Evolutionary conservation across 2,329 filamentous ascomycete species (phyloP).

Genomic region (Penicillium sp.): DNA sequence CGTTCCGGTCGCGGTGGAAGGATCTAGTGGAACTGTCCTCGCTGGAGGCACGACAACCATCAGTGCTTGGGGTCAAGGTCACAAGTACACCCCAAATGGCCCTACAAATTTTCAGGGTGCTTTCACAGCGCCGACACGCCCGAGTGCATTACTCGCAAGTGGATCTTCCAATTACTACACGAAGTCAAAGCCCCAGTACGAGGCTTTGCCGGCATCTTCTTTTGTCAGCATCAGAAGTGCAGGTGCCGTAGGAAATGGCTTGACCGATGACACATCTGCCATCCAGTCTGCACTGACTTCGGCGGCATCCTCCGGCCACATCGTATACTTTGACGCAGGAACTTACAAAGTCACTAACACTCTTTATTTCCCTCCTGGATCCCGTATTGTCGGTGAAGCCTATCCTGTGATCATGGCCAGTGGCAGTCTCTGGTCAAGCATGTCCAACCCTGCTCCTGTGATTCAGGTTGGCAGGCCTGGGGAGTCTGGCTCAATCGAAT

Average conservation of each 20-base stretch:
- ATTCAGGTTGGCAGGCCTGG: slow-evolving; percentile 62
- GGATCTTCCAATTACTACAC: slow-evolving; percentile 41
- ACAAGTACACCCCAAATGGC: slow-evolving; percentile 43
- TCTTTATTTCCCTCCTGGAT: slow-evolving; percentile 46
- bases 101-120: slow-evolving; percentile 43
- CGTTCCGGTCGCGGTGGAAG: slow-evolving; percentile 44
- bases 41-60: slow-evolving; percentile 38
- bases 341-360: slow-evolving; percentile 49
- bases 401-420: slow-evolving; percentile 54
- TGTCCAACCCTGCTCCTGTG: slow-evolving; percentile 57
- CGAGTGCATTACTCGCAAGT: slow-evolving; percentile 42
- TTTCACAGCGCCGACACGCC: slow-evolving; percentile 42
- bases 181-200: slow-evolving; percentile 53
- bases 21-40: slow-evolving; percentile 35
- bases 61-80: slow-evolving; percentile 42
- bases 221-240: slow-evolving; percentile 45
- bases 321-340: slow-evolving; percentile 56
- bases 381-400: slow-evolving; percentile 52
- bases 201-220: slow-evolving; percentile 30
- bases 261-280: slow-evolving; percentile 56
- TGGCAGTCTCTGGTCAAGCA: slow-evolving; percentile 54
- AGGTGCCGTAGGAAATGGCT: slow-evolving; percentile 50
- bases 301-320: slow-evolving; percentile 46
- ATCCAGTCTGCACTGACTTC: slow-evolving; percentile 54
- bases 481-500: slow-evolving; percentile 61